A percentile compares a stretch with the other conserved stretches of the same genome.
Evolutionary conservation across 768 basidiomycete genomes (phyloP).

Genomic region (Russula foetens): DNA sequence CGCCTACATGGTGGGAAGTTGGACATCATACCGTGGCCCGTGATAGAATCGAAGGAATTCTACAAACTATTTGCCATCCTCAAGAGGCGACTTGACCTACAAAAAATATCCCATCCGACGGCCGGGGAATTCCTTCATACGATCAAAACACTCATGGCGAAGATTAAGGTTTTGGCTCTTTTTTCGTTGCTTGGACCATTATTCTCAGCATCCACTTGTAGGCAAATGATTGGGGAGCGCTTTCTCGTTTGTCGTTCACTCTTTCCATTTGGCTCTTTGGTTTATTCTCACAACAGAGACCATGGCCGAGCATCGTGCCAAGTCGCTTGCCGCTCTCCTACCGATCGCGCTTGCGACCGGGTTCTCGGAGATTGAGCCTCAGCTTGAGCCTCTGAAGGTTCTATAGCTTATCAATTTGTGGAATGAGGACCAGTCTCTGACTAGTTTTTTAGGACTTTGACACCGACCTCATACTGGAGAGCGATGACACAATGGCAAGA

Average conservation of each 20-base stretch:
- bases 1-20: slow-evolving; percentile 47
- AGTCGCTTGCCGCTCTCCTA: slow-evolving; percentile 32
- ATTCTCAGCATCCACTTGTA: slow-evolving; percentile 18
- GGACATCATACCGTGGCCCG: slow-evolving; percentile 57
- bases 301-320: slow-evolving; percentile 39
- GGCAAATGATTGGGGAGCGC: slow-evolving; percentile 58
- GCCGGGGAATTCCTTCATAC: slow-evolving; percentile 40
- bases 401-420: not conserved
- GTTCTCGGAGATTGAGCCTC: slow-evolving; percentile 36
- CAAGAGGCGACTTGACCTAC: slow-evolving; percentile 40
- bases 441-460: slow-evolving; percentile 40
- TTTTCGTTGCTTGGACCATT: too few species aligned
- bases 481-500: slow-evolving; percentile 30
- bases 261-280: not conserved
- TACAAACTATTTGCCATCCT: slow-evolving; percentile 43
- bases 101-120: slow-evolving; percentile 38
- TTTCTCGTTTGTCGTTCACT: slow-evolving; percentile 42
- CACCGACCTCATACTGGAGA: slow-evolving; percentile 35
- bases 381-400: slow-evolving; percentile 45
- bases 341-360: slow-evolving; percentile 42
- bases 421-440: not conserved
- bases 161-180: not conserved
- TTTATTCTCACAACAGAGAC: slow-evolving; percentile 31
- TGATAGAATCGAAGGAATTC: slow-evolving; percentile 54
- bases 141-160: slow-evolving; percentile 11